These are phyloP conservation scores for Solanum arcanum DNA, from an alignment of 257 asterid genomes.

Conservation along the genomic window DNA sequence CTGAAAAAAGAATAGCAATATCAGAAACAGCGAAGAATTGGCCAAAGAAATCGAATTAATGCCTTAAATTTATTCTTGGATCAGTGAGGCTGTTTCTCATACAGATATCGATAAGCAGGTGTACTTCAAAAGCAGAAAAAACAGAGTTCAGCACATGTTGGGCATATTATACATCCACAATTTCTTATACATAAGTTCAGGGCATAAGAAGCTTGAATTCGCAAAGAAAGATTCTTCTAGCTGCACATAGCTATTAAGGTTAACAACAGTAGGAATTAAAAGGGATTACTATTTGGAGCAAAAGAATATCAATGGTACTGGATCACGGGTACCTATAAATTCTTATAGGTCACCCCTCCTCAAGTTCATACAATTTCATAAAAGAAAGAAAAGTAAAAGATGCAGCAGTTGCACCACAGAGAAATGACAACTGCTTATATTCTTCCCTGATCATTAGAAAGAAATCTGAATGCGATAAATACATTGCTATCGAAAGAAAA, in stretches of 20 bases:
- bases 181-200: not conserved
- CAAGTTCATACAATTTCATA: not conserved
- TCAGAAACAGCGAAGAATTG: conserved; percentile 3
- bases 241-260: not conserved
- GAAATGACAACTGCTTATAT: not conserved
- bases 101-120: not conserved
- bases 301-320: not conserved
- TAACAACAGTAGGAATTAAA: not conserved
- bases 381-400: not conserved
- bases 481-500: not conserved
- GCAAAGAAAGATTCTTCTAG: not conserved
- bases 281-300: not conserved
- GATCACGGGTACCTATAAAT: not conserved
- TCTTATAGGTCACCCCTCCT: not conserved
- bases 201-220: not conserved
- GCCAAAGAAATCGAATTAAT: not conserved
- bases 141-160: not conserved
- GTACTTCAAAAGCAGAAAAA: not conserved
- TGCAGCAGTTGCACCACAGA: not conserved
- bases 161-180: not conserved
- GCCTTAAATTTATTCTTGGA: not conserved
- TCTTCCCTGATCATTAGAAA: not conserved
- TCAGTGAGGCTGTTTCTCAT: not conserved
- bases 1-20: conserved; percentile 37
- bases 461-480: not conserved